Evolutionary conservation across 169 alveolate genomes (phyloP).

Genomic region (Toxoplasma gondii): DNA sequence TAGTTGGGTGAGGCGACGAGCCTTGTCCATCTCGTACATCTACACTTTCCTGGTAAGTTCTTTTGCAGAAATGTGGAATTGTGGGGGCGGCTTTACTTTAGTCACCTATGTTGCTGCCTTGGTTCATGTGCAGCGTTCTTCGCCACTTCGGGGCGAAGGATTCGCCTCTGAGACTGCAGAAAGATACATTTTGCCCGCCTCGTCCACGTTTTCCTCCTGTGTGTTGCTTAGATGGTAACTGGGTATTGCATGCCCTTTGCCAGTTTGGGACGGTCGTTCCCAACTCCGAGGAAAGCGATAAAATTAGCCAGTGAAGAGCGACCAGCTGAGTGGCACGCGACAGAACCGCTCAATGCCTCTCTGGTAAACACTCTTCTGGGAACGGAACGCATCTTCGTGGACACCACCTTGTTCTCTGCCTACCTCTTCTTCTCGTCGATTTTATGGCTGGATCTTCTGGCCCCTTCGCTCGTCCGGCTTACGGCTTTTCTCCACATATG

Average conservation of each 20-base stretch:
- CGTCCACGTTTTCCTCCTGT: not conserved
- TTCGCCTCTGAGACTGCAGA: not conserved
- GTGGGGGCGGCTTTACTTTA: not conserved
- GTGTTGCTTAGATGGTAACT: conserved; percentile 4
- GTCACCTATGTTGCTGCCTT: not conserved
- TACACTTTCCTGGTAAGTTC: conserved; percentile 2
- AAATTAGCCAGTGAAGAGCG: not conserved
- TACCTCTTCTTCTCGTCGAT: conserved; percentile 14
- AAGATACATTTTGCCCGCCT: not conserved
- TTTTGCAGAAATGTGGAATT: not conserved
- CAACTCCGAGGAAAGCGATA: not conserved
- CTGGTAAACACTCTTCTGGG: not conserved
- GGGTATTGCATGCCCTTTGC: conserved; percentile 30
- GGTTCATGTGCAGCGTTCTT: not conserved
- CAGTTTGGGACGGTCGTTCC: conserved; percentile 9
- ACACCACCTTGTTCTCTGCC: conserved; percentile 26
- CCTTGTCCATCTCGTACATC: not conserved
- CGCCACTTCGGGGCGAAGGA: not conserved
- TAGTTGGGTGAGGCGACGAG: not conserved
- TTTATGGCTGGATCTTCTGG: conserved; percentile 21
- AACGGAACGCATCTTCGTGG: conserved; percentile 16
- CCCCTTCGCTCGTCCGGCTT: conserved; percentile 18
- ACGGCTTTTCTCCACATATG: conserved; percentile 11
- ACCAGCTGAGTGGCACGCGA: not conserved
- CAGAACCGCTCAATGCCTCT: not conserved